Evolutionary conservation across 108 stramenopile species (phyloP), one percentile per base, ranked within the genome.

Genomic region (Pseudonitzschia multiseries): DNA sequence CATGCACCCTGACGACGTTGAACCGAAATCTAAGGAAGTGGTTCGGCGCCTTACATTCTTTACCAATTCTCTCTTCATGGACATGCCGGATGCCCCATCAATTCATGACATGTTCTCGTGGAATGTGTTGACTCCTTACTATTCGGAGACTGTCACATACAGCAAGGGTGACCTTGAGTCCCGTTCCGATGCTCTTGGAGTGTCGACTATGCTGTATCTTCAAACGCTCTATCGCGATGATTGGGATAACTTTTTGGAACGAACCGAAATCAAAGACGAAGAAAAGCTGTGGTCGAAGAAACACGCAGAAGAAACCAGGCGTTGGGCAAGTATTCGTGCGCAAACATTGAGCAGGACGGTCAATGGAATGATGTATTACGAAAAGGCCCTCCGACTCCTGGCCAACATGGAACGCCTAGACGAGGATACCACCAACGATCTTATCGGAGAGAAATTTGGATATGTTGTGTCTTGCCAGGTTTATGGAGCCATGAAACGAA

Each of bases 61-160:
- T 75, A 93, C 97, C 60, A 99, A 99, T 76, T 94, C 97, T 24
- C 83, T 99, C 10, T 98, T 97, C 89, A 99, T 99, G 98, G 97
- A 99, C 71, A 92, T 99, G 84, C 98, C 98, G 4, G 81, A 95
- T 83, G 96, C 97, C 17, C 96, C 97, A 8, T 94, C 95, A 20
- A 92, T 97, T 64, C 87, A 91, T 60, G 94, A 95, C 67, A 97
- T 97, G 96, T 92, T 95, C 71, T 96, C 95, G 18, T 98, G 96
- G 95, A 97, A 97, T 68, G 93, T 95, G 50, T 68, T 99, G 68
- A 99, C 98, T 32, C 98, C 98, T 0, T 99, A 92, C 78, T 99
- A 99, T 83, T 92, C 89, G 17, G 98, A 99, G 85, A 92, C 96
- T 75, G 97, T 99, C 18, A 89, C 93, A 54, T 93, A 96, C 82